Evolutionary conservation across 331 rosid species (phyloP).

Genomic region (Quercus lobata): DNA sequence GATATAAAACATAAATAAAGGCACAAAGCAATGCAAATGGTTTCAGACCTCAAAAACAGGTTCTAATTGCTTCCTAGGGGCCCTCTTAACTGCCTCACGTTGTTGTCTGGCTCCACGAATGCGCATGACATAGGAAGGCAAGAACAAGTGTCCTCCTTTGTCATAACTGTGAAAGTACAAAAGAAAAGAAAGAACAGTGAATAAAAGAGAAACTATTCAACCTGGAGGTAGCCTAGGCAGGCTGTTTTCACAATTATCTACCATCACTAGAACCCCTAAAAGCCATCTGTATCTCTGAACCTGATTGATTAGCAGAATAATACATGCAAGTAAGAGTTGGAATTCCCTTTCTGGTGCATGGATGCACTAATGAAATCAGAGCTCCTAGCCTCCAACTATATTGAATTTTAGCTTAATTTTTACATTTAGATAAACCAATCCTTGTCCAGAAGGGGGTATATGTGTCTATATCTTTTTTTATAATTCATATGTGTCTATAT

Average conservation of each 20-base stretch:
- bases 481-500: too few relatives aligned
- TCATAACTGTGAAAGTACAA: slow-evolving; percentile 63
- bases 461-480: too few relatives aligned
- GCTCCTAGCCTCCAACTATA: too few relatives aligned
- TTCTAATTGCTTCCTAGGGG: slow-evolving; percentile 64
- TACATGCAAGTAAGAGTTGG: too few relatives aligned
- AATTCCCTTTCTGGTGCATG: too few relatives aligned
- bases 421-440: too few relatives aligned
- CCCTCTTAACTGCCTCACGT: slow-evolving; percentile 80
- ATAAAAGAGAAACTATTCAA: background rate
- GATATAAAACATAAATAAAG: background rate
- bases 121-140: slow-evolving; percentile 92
- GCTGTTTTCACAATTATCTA: background rate
- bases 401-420: too few relatives aligned
- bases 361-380: too few relatives aligned
- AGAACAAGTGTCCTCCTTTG: slow-evolving; percentile 82
- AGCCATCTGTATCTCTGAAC: too few relatives aligned
- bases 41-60: slow-evolving; percentile 78
- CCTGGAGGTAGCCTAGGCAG: slow-evolving; percentile 6
- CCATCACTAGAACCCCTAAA: too few relatives aligned
- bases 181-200: slow-evolving; percentile 11
- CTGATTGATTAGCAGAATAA: too few relatives aligned
- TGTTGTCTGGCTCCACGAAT: slow-evolving; percentile 89
- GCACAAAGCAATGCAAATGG: slow-evolving; percentile 2
- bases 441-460: too few relatives aligned